A percentile compares a stretch with the other conserved stretches of the same genome.
Conservation (phyloP, 1,284 basidiomycete genomes). For the Meira nashicola region DNA sequence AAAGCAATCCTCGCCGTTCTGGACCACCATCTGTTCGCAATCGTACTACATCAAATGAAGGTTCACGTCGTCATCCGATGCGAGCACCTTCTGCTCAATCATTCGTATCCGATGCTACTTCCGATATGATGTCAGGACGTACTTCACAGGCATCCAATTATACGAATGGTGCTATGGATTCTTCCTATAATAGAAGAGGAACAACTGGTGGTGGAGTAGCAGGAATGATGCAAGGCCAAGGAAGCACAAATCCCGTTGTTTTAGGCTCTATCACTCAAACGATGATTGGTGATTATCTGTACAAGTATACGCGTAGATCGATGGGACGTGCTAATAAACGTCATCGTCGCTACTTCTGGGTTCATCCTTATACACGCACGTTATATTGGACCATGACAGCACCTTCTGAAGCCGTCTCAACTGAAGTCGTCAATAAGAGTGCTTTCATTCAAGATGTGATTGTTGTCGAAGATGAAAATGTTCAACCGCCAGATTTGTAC, state of each 20-base stretch:
- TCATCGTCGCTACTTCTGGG: constrained; percentile 97
- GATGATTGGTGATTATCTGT: constrained; percentile 98
- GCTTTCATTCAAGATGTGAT: constrained; percentile 93
- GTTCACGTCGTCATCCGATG: background rate
- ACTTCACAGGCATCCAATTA: constrained; percentile 33
- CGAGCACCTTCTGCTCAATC: constrained; percentile 29
- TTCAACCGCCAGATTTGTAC: constrained; percentile 84
- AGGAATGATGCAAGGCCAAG: constrained; percentile 3
- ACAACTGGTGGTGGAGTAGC: constrained; percentile 12
- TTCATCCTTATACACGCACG: constrained; percentile 97
- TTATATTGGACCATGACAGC: constrained; percentile 95
- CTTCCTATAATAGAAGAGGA: constrained; percentile 25
- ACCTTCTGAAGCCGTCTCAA: constrained; percentile 77
- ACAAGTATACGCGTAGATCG: constrained; percentile 91
- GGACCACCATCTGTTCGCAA: background rate
- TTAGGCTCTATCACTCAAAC: constrained; percentile 96
- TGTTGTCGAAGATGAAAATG: constrained; percentile 83
- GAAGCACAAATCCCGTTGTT: constrained; percentile 43
- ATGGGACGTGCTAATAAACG: constrained; percentile 78
- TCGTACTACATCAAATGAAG: background rate
- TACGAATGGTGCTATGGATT: constrained; percentile 23
- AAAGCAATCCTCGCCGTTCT: background rate
- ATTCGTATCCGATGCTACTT: constrained; percentile 43
- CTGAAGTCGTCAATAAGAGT: constrained; percentile 91
- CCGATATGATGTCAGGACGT: constrained; percentile 21